Evolutionary conservation across 192 early-diverging fungal genomes (phyloP), one percentile per base, ranked within the genome.

Genomic region (Entomortierella beljakovae): DNA sequence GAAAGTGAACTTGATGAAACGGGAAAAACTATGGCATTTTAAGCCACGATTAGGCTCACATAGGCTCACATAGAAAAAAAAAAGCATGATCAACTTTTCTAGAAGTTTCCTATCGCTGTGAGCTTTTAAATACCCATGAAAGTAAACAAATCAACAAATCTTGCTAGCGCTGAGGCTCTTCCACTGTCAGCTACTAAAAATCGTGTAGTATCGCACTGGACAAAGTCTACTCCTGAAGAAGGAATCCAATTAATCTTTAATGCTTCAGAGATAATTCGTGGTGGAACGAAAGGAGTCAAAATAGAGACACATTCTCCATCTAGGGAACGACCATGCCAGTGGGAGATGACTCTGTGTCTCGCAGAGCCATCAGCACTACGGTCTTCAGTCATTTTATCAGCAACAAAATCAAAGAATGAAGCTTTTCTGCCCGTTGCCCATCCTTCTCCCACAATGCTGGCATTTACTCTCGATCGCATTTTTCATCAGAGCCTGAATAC

Each of bases 181-280:
- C n/a, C 29, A 42, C 33, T 22, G 7, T 23, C 40, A 0, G 0
- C 59, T 16, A 20, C 33, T 7, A 48, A 63, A 25, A 54, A 40
- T 33, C 51, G 63, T 25, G 31, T 66, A 20, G 40, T 66, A 5
- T 66, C 71, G 2, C 71, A 74, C 57, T 74, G 71, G 71, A 50
- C 57, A 51, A 65, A 52, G 38, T 60, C 71, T 5, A 74, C 63
- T 0, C 71, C 71, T 18, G 71, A 74, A 35, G 71, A 74, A 54
- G 71, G 71, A 16, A 66, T 74, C 58, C 71, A 74, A n/a, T 25
- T 64, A 22, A 58, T 66, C 50, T 66, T 74, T 20, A 65, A 35
- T 13, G 33, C 49, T 0, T 35, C 28, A 11, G 71, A 74, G 20
- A 33, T 60, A 11, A 38, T 51, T 18, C 55, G 22, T 1, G 8